Evolutionary conservation across 192 early-diverging fungal genomes (phyloP).

Genomic region (Phlyctochytrium planicorne): DNA sequence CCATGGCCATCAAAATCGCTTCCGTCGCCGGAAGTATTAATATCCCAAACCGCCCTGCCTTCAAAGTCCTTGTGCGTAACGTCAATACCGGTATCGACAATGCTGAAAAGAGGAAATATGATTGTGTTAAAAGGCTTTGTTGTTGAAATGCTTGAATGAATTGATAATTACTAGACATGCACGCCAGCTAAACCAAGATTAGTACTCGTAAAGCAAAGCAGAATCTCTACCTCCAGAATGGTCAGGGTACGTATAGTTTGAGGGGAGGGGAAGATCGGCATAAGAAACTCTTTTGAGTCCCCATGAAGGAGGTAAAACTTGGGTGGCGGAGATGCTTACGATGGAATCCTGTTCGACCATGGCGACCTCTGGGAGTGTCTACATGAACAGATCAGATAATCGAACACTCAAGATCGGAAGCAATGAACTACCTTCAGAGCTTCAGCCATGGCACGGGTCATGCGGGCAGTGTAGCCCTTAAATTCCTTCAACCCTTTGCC

Average conservation of each 20-base stretch:
- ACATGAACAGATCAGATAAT: not conserved
- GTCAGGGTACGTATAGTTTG: not conserved
- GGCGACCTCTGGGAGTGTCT: not conserved
- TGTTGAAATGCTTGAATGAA: no score
- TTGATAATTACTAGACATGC: no score
- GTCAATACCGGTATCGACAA: constrained; percentile 92
- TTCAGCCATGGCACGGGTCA: not conserved
- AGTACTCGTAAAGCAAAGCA: not conserved
- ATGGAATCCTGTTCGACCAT: not conserved
- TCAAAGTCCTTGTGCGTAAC: constrained; percentile 74
- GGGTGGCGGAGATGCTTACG: not conserved
- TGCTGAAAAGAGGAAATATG: no score
- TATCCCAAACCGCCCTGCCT: constrained; percentile 81
- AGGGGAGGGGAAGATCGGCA: not conserved
- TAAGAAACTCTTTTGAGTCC: not conserved
- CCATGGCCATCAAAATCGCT: constrained; percentile 49
- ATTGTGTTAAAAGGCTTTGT: no score
- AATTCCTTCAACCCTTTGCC: no score
- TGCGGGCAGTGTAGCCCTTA: not conserved
- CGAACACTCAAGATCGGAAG: no score
- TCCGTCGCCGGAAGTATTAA: constrained; percentile 64
- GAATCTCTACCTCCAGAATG: not conserved
- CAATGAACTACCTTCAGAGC: no score
- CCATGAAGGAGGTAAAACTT: not conserved
- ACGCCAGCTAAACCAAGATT: not conserved